Evolutionary conservation across 169 alveolate species (phyloP), one percentile per base, ranked within the genome.

Genomic region (Plasmodium malariae): DNA sequence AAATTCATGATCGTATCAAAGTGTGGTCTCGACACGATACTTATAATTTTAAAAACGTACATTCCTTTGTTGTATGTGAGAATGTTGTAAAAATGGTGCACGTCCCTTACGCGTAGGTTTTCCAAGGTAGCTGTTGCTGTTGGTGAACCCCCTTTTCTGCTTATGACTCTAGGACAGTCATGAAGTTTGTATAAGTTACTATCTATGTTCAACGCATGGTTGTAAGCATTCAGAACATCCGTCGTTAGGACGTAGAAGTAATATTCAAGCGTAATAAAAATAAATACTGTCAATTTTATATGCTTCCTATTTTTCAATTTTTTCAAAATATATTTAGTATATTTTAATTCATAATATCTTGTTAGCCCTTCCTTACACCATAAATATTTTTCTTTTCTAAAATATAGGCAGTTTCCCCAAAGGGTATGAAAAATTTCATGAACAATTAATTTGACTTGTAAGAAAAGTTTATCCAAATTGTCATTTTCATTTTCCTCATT

Each of bases 41-140:
- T 62, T 2, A 78, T 63, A 4, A 78, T 63, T 78, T 63, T 60
- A 54, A 78, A 78, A 12, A 78, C 45, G 3, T 63, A 40, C 89
- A 78, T 63, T 60, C 89, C 89, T 62, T 78, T 78, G 55, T 78
- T 78, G 30, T 78, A 78, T 17, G 89, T 78, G 17, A 78, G 48
- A 32, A 51, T 4, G 32, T 78, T 78, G 26, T 78, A 78, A 78
- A 78, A 78, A 78, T 78, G 62, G 21, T 78, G 74, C 12, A 78
- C 63, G 2, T 63, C 40, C 4, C 48, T 78, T 30, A 7, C 12
- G 48, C 63, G 30, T n/a, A 45, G 24, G 7, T 19, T 30, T n/a
- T n/a, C n/a, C n/a, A n/a, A n/a, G n/a, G 11, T 21, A 0, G 1
- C 36, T 60, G 32, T 51, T 21, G 19, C 17, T 36, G 3, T 14